Evolutionary conservation across 345 rosid species (phyloP), one percentile per base, ranked within the genome.

Genomic region (Clarkia xantiana): DNA sequence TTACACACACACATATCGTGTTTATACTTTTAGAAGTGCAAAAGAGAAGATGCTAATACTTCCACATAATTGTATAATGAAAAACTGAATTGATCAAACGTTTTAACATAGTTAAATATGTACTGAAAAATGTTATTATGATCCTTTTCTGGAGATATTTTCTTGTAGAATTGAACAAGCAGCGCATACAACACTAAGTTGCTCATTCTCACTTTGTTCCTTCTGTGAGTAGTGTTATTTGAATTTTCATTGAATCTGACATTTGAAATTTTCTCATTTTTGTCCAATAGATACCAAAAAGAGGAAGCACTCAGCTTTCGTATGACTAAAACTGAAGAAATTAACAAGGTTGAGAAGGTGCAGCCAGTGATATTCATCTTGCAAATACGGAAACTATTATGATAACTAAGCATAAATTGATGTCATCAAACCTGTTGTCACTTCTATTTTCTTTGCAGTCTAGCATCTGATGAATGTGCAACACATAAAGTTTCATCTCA

Each of bases 301-400:
- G 93, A 91, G 72, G 93, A 81, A 67, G 93, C 96, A 6, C 77
- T 91, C 59, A 65, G 67, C 67, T 86, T 79, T 58, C 80, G 85
- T 40, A 61, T 76, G 68, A 65, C 80, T 47, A 91, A 79, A 72
- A 66, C 89, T 46, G 59, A 71, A 52, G 98, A 91, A 73, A 73
- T 91, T 64, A 47, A 71, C 70, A 83, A 79, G 62, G 77, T 67
- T 48, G 96, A 84, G 71, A 86, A 78, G 93, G 98, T 91, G 20
- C 3, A 29, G 1, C 10, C 13, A 14, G 12, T 15, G 9, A 12
- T 14, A 46, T 6, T 46, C 23, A 20, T 15, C 2, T 15, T 18
- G 49, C 23, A 17, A 46, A 17, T 46, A 17, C 8, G 36, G 8
- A 29, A 29, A 29, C 8, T 29, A 29, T 3, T 29, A 29, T 29